These are phyloP conservation scores for Calocera viscosa DNA, from an alignment of 768 basidiomycete genomes.

Conservation along the genomic window DNA sequence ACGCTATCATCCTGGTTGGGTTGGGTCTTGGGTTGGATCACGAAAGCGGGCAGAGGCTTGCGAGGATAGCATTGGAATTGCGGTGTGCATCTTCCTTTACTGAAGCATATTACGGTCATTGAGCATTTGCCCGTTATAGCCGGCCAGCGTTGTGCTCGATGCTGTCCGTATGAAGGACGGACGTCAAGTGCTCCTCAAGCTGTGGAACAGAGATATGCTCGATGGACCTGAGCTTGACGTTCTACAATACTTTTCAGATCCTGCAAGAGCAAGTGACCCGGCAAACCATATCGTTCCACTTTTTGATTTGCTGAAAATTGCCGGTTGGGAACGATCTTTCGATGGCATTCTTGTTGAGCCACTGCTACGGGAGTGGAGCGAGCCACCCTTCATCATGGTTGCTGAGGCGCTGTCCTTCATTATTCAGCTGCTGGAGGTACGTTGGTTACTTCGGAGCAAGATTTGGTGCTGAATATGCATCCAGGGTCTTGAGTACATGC, in stretches of 20 bases:
- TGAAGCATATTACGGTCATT: no score
- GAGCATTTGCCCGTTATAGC: no score
- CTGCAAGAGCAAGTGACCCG: not conserved
- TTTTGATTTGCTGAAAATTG: not conserved
- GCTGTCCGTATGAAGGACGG: not conserved
- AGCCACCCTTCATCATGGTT: not conserved
- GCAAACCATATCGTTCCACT: not conserved
- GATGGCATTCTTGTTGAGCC: not conserved
- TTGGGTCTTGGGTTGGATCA: not conserved
- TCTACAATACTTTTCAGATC: not conserved
- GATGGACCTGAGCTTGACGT: not conserved
- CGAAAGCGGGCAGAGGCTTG: not conserved
- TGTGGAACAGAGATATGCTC: not conserved
- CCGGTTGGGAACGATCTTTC: not conserved
- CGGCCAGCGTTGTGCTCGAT: not conserved
- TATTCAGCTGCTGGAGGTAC: not conserved
- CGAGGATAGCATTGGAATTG: constrained; percentile 5
- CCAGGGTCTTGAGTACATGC: constrained; percentile 1
- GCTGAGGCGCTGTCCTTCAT: not conserved
- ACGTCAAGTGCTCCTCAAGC: not conserved
- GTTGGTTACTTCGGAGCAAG: no score
- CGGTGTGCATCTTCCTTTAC: no score
- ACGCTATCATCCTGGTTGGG: not conserved
- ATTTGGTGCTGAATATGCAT: no score
- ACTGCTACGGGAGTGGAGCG: not conserved